Evolutionary conservation across 2,329 filamentous ascomycete genomes (phyloP), one percentile per base, ranked within the genome.

Genomic region (Ophiostoma sp.): DNA sequence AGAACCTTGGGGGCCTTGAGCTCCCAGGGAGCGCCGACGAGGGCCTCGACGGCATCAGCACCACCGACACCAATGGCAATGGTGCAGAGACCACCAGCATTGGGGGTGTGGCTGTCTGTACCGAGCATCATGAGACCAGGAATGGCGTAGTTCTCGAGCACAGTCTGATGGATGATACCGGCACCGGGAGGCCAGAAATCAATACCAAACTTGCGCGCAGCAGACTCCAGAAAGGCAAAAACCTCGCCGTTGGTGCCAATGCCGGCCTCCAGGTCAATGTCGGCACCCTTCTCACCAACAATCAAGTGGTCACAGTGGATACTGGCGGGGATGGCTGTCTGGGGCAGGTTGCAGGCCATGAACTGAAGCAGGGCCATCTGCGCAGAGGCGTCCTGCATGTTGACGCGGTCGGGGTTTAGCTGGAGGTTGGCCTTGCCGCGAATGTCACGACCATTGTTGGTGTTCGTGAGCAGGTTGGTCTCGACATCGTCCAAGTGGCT

Each of bases 261-360:
- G 58, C 93, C 95, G 44, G 89, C 87, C 41, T 89, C 86, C 71
- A 99, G 81, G 80, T 99, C 95, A 38, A 87, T 85, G 74, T 94
- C 89, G 47, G 94, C 95, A 69, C 95, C 95, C 76, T 89, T 90
- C 79, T 96, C 89, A 68, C 94, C 95, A 42, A 98, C 94, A 80
- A 99, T 98, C 88, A 99, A 89, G 79, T 99, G 95, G 81, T 99
- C 95, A 80, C 95, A 99, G 82, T 99, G 95, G 74, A 98, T 97
- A 78, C 93, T 97, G 65, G 95, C 94, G 11, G 95, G 95, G 65
- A 99, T 94, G 9, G 93, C 93, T 2, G 95, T 97, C 70, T 87
- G 87, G 41, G 90, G 90, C 67, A 99, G 84, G 68, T 92, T 91
- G 79, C 95, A 99, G 41, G 91, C 92, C 94, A 99, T 99, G 84